These are phyloP conservation scores for Volutella citrinella DNA, from an alignment of 2,329 filamentous ascomycete species.

Conservation along the genomic window DNA sequence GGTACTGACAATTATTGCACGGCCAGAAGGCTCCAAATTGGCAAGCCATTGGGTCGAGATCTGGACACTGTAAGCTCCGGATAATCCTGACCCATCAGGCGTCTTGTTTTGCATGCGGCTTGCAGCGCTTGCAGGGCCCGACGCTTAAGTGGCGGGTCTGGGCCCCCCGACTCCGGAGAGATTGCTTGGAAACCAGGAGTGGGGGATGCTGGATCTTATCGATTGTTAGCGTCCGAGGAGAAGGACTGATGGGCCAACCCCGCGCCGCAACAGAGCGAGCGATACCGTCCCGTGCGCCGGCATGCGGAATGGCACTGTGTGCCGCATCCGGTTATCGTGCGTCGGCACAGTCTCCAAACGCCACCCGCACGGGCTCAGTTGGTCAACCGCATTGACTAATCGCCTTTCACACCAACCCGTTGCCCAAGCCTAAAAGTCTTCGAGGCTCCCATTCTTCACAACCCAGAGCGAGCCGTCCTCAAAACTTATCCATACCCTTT, in stretches of 20 bases:
- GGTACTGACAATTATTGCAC: too few species aligned
- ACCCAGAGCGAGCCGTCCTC: too few species aligned
- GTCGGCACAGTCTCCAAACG: conserved; percentile 15
- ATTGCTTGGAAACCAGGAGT: too few species aligned
- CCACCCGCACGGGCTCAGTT: conserved; percentile 8
- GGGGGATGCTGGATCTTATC: conserved; percentile 18
- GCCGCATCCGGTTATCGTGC: neutral
- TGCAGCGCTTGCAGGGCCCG: too few species aligned
- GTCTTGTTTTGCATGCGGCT: too few species aligned
- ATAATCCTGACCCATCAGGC: too few species aligned
- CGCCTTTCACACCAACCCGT: conserved; percentile 16
- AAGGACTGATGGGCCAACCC: conserved; percentile 24
- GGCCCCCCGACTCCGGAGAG: too few species aligned
- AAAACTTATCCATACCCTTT: too few species aligned
- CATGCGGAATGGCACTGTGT: conserved; percentile 14
- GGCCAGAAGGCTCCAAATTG: too few species aligned
- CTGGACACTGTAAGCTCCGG: too few species aligned
- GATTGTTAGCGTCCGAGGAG: conserved; percentile 19
- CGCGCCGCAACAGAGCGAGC: conserved; percentile 25
- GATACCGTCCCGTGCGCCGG: conserved; percentile 18
- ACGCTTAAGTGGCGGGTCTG: too few species aligned
- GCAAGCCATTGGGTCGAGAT: too few species aligned
- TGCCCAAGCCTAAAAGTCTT: conserved; percentile 21
- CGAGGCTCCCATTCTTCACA: conserved; percentile 15
- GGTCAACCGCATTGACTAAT: conserved; percentile 25